Evolutionary conservation across 805 yeast species (phyloP), one percentile per base, ranked within the genome.

Genomic region (Candida easanensis): DNA sequence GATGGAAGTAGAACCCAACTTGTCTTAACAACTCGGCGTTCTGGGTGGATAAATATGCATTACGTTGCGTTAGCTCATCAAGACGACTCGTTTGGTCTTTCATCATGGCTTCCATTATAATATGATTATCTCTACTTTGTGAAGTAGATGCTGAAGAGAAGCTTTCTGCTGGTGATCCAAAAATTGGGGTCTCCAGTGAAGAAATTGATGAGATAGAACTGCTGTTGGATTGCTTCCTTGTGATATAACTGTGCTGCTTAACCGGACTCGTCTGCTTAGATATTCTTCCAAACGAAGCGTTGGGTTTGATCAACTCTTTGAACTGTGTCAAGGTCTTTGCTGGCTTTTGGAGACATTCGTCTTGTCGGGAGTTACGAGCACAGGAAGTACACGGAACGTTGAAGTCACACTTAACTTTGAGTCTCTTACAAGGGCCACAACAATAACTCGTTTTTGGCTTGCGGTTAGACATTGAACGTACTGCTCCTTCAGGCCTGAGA

Each of bases 381-480:
- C 58, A 54, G 13, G 48, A 42, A 15, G 50, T 20, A 27, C 58
- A 54, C 2, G 58, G 58, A 5, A 47, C 39, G 18, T 26, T 21
- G 38, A 51, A 53, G 28, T 50, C 53, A 36, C 58, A 50, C 27
- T 45, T 48, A 41, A 45, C 42, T 41, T 50, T 50, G 23, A 50
- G 44, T 10, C 55, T 18, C 23, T 42, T 47, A 35, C 58, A 54
- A 1, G 52, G 49, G 5, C 46, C 49, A 41, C 58, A 54, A 3
- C 56, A 37, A 31, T 44, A 50, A 28, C 48, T 42, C 11, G 47
- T 35, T 43, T 52, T 50, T 5, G 46, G 45, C 25, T 43, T 49
- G 21, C 52, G 38, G 18, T 38, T 38, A 22, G 46, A 25, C 48
- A 39, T 38, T 6, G 14, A n/a, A 13, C 14, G 30, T n/a, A n/a